Evolutionary conservation across 306 rosid species (phyloP).

Genomic region (Sphenostylis stenocarpa): DNA sequence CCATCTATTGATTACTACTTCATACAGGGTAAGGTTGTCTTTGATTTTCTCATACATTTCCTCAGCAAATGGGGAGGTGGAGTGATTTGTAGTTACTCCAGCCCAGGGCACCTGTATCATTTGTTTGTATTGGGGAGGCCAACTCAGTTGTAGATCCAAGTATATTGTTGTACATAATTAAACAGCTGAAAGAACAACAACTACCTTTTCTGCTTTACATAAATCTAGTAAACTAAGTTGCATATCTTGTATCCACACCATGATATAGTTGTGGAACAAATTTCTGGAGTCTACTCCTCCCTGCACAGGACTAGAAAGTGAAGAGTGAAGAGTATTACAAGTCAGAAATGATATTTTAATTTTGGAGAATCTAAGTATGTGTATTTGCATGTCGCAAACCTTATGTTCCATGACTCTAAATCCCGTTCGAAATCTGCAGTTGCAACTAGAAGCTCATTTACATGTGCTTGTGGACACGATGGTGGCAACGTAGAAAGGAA

Average conservation of each 20-base stretch:
- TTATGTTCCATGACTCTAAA: conserved; percentile 83
- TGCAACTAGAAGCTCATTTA: conserved; percentile 83
- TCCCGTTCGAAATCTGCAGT: conserved; percentile 90
- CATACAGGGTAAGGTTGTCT: conserved; percentile 69
- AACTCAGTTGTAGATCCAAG: neutral
- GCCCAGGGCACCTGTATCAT: conserved; percentile 92
- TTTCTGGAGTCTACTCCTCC: conserved; percentile 83
- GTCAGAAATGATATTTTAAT: conserved; percentile 37
- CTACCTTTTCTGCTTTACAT: conserved; percentile 95
- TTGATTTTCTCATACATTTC: conserved; percentile 88
- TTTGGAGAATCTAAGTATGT: neutral
- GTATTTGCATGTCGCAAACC: conserved; percentile 46
- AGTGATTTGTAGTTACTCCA: conserved; percentile 85
- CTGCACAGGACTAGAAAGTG: conserved; percentile 77
- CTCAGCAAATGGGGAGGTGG: conserved; percentile 93
- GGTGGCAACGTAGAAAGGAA: conserved; percentile 95
- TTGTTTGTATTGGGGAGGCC: conserved; percentile 29
- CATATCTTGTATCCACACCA: conserved; percentile 97
- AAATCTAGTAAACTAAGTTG: conserved; percentile 77
- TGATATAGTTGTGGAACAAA: conserved; percentile 80
- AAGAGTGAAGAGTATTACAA: conserved; percentile 18
- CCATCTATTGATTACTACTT: conserved; percentile 90
- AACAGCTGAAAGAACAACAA: conserved; percentile 1
- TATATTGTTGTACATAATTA: conserved; percentile 17
- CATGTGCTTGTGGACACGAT: conserved; percentile 75